phyloP scores from a whole-genome alignment of 1,139 yeast species.

The Debaryomyces sp. region DNA sequence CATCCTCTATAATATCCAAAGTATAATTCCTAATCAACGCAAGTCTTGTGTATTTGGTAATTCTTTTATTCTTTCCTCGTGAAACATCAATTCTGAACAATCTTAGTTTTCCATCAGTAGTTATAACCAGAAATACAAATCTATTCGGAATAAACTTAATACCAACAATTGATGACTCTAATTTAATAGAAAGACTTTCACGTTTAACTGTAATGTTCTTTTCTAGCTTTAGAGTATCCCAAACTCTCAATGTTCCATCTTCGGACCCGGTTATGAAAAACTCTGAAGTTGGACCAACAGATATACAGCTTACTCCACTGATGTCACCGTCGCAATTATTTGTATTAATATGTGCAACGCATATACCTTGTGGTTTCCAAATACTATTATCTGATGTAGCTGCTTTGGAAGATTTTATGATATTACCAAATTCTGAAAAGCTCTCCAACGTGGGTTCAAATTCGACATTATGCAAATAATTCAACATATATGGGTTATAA shows the following conservation, averaged over 20 bases:
- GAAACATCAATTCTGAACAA: slow-evolving; percentile 59
- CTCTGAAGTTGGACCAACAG: slow-evolving; percentile 61
- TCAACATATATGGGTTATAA: slow-evolving; percentile 60
- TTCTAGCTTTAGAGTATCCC: slow-evolving; percentile 75
- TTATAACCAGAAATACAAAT: slow-evolving; percentile 68
- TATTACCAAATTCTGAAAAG: slow-evolving; percentile 68
- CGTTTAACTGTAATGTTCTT: slow-evolving; percentile 60
- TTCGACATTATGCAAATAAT: slow-evolving; percentile 54
- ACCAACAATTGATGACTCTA: slow-evolving; percentile 50
- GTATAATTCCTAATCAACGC: slow-evolving; percentile 47
- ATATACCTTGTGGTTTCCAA: slow-evolving; percentile 44
- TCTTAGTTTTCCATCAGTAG: slow-evolving; percentile 63
- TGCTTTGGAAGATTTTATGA: slow-evolving; percentile 14
- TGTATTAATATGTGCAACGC: slow-evolving; percentile 57
- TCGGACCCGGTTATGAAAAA: slow-evolving; percentile 81
- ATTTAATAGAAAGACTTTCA: slow-evolving; percentile 52
- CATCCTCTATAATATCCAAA: slow-evolving; percentile 28
- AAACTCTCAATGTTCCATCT: slow-evolving; percentile 68
- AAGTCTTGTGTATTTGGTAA: slow-evolving; percentile 35
- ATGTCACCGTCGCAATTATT: slow-evolving; percentile 22
- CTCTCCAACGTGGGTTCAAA: slow-evolving; percentile 61
- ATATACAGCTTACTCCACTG: slow-evolving; percentile 55
- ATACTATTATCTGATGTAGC: not conserved
- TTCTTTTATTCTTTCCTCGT: slow-evolving; percentile 37
- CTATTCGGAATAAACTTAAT: slow-evolving; percentile 60